Conservation (phyloP, 2,329 filamentous ascomycete genomes). For the Bipolaris oryzae region DNA sequence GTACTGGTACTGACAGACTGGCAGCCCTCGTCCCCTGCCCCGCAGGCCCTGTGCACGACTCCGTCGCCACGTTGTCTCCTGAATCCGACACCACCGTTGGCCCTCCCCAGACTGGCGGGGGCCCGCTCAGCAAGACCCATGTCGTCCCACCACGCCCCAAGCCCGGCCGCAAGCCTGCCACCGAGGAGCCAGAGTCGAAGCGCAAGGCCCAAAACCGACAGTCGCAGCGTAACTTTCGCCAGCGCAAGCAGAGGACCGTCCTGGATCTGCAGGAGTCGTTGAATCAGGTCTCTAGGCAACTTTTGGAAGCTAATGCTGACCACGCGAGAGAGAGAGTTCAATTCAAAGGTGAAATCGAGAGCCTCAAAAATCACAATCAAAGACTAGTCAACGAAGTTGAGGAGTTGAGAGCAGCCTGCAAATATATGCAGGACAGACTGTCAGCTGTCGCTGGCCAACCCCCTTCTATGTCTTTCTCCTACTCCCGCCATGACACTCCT, state of each 20-base stretch:
- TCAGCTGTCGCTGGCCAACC: not conserved
- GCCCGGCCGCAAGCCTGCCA: slow-evolving; percentile 91
- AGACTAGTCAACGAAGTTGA: not conserved
- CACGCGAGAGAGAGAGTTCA: not conserved
- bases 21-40: slow-evolving; percentile 18
- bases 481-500: slow-evolving; percentile 1
- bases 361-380: not conserved
- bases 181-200: slow-evolving; percentile 90
- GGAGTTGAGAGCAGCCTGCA: slow-evolving; percentile 13
- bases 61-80: slow-evolving; percentile 37
- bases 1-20: slow-evolving; percentile 7
- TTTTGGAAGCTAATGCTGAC: not conserved
- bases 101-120: slow-evolving; percentile 43
- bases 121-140: slow-evolving; percentile 48
- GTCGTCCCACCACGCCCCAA: slow-evolving; percentile 53
- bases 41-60: slow-evolving; percentile 9
- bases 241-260: slow-evolving; percentile 75
- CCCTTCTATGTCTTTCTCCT: not conserved
- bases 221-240: slow-evolving; percentile 88
- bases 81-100: slow-evolving; percentile 21
- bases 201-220: slow-evolving; percentile 93
- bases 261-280: slow-evolving; percentile 62
- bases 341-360: not conserved
- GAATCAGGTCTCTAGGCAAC: not conserved
- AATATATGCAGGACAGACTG: slow-evolving; percentile 34